Percentiles rank a stretch among this genome's conserved stretches.
These are phyloP conservation scores for Galeopsis tetrahit DNA, from an alignment of 257 asterid species.

Conservation along the genomic window DNA sequence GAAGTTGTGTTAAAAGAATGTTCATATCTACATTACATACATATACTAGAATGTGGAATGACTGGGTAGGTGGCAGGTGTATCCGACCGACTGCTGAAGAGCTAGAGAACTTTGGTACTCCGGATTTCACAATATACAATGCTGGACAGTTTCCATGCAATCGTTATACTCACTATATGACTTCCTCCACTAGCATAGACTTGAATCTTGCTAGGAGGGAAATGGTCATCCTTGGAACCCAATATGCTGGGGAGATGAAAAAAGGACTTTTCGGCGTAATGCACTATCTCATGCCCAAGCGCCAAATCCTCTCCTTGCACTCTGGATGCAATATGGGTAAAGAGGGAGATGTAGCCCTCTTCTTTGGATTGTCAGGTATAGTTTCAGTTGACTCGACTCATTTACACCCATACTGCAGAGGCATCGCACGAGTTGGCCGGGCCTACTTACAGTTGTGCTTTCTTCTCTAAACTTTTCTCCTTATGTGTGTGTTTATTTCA, in stretches of 20 bases:
- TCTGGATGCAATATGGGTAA: slow-evolving; percentile 94
- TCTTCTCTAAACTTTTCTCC: not conserved
- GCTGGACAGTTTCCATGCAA: slow-evolving; percentile 96
- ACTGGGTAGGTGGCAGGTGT: slow-evolving; percentile 74
- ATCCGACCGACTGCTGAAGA: slow-evolving; percentile 93
- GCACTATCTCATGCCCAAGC: slow-evolving; percentile 99
- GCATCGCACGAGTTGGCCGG: too few species aligned
- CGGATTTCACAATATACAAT: slow-evolving; percentile 96
- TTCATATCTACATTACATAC: not conserved
- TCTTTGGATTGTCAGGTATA: slow-evolving; percentile 91
- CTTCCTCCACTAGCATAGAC: slow-evolving; percentile 96
- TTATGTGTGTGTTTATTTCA: slow-evolving; percentile 27
- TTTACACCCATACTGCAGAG: slow-evolving; percentile 4
- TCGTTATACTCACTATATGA: slow-evolving; percentile 92
- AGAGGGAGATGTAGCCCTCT: slow-evolving; percentile 90
- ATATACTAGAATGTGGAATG: not conserved
- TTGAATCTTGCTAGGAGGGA: slow-evolving; percentile 82
- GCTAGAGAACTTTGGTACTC: slow-evolving; percentile 87
- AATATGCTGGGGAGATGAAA: slow-evolving; percentile 98
- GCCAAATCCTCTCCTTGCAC: slow-evolving; percentile 84
- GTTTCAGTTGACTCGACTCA: slow-evolving; percentile 5
- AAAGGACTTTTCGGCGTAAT: slow-evolving; percentile 88
- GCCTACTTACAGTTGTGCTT: too few species aligned
- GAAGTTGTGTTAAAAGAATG: not conserved
- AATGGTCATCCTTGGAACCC: slow-evolving; percentile 97